Base-by-base conservation (phyloP, 2,329 filamentous ascomycete species). In the Calonectria hongkongensis region DNA sequence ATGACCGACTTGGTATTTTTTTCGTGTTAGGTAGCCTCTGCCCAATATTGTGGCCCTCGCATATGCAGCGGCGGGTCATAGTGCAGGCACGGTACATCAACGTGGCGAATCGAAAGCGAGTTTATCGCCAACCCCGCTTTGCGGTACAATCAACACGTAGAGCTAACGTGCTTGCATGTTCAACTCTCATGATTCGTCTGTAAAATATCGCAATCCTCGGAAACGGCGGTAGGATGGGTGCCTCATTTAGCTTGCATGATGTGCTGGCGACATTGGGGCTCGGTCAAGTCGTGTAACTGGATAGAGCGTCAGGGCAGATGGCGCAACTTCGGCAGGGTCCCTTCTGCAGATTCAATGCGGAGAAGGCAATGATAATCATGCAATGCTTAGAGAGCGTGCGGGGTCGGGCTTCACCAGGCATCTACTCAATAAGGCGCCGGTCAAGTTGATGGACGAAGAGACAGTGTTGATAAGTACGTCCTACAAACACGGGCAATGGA, bases 201-300 rank as follows among this genome's bases (percentile, higher is more conserved):
- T 36, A 54, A 54, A 36, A 54, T 36, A 5, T 54, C 28, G 16
- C 28, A 36, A 36, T 54, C 28, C 50, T 54, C 28, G 50, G 21
- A 54, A 28, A 36, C 28, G 2, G 28, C 16, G 28, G 28, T 54
- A 21, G 28, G 16, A 36, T 36, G 50, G 18, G 16, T 54, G 50
- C 50, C 28, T 36, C 28, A 54, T 21, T 54, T 36, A 36, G 28
- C 50, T 54, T 54, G 50, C 50, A 54, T 33, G 18, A 36, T 54
- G 18, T 33, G 50, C 50, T 54, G 50, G 50, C 50, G 50, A 54
- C 41, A 21, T 21, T 21, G 21, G 21, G 21, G 21, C 21, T 21
- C 21, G 2, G 21, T 2, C 21, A 21, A 21, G 21, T 2, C 21
- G 1, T 2, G 2, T 21, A 21, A 21, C 21, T 21, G 21, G 21